These are phyloP conservation scores for Klebsormidium nitens DNA, from an alignment of 139 green algal species.

Conservation along the genomic window DNA sequence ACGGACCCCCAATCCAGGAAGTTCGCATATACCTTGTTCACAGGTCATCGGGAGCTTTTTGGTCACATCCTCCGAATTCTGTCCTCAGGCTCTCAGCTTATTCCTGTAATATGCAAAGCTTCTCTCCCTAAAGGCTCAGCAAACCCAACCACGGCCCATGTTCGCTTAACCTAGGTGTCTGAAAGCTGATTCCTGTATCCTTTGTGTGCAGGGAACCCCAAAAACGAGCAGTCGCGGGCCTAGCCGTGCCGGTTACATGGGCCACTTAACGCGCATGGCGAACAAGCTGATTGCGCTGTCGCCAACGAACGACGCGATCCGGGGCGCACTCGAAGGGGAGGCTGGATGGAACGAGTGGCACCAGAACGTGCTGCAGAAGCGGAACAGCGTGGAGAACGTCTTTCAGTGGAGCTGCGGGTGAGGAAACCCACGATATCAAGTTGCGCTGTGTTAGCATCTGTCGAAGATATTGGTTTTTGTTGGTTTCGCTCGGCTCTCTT, in stretches of 20 bases:
- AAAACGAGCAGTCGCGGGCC: background rate
- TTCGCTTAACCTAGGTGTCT: too few relatives aligned
- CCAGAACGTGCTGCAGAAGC: conserved; percentile 23
- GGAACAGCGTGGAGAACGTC: conserved; percentile 31
- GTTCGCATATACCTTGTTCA: too few relatives aligned
- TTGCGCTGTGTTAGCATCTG: too few relatives aligned
- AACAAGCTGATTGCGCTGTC: conserved; percentile 28
- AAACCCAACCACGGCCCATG: background rate
- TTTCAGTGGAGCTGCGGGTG: conserved; percentile 37
- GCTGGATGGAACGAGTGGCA: conserved; percentile 28
- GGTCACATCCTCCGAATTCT: background rate
- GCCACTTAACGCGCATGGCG: conserved; percentile 29
- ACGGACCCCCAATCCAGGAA: too few relatives aligned
- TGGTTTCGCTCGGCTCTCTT: too few relatives aligned
- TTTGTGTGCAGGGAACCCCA: background rate
- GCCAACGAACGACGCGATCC: conserved; percentile 5
- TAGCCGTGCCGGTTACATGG: conserved; percentile 28
- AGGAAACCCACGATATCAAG: too few relatives aligned
- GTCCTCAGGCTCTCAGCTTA: background rate
- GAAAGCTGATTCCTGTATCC: background rate
- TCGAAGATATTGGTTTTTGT: too few relatives aligned
- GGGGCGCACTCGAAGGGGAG: conserved; percentile 11
- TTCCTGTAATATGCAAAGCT: background rate
- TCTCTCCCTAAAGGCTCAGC: background rate
- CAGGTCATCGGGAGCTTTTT: too few relatives aligned